phyloP scores from a whole-genome alignment of 2,329 filamentous ascomycete species.

The Tolypocladium album region DNA sequence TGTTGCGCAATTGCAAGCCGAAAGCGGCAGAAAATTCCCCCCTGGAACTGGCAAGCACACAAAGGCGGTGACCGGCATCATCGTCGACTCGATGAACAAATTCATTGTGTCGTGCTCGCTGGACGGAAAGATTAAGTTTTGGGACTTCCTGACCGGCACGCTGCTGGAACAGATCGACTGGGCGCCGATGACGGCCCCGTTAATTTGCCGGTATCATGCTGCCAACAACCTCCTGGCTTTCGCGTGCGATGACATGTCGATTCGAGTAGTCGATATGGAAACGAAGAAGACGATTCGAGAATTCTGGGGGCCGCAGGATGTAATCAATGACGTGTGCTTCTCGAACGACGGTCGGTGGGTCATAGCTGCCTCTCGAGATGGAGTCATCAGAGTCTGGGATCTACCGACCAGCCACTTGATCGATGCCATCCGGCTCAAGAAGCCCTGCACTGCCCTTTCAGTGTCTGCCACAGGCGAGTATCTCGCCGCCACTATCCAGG shows the following conservation, averaged over 20 bases:
- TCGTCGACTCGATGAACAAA: constrained; percentile 83
- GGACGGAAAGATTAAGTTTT: constrained; percentile 94
- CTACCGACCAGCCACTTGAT: constrained; percentile 91
- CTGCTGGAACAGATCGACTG: constrained; percentile 76
- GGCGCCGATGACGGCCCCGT: constrained; percentile 63
- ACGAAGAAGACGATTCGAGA: constrained; percentile 88
- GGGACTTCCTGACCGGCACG: constrained; percentile 82
- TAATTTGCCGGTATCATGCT: constrained; percentile 68
- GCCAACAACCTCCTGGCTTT: constrained; percentile 79
- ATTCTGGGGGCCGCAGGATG: constrained; percentile 68
- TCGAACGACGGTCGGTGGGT: constrained; percentile 93
- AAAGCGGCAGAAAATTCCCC: constrained; percentile 29
- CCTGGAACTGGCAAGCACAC: constrained; percentile 62
- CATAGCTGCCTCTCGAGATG: constrained; percentile 74
- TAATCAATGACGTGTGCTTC: constrained; percentile 76
- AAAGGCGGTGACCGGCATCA: constrained; percentile 72
- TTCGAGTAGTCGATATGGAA: constrained; percentile 81
- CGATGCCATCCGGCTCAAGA: constrained; percentile 74
- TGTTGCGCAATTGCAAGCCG: constrained; percentile 42
- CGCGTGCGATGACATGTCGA: constrained; percentile 77
- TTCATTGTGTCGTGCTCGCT: constrained; percentile 75
- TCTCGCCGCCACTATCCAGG: constrained; percentile 78
- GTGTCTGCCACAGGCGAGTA: constrained; percentile 90
- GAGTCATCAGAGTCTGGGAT: constrained; percentile 81
- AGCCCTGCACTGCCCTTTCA: constrained; percentile 70